Evolutionary conservation across 2,329 filamentous ascomycete genomes (phyloP).

Genomic region (Alternaria gaisen): DNA sequence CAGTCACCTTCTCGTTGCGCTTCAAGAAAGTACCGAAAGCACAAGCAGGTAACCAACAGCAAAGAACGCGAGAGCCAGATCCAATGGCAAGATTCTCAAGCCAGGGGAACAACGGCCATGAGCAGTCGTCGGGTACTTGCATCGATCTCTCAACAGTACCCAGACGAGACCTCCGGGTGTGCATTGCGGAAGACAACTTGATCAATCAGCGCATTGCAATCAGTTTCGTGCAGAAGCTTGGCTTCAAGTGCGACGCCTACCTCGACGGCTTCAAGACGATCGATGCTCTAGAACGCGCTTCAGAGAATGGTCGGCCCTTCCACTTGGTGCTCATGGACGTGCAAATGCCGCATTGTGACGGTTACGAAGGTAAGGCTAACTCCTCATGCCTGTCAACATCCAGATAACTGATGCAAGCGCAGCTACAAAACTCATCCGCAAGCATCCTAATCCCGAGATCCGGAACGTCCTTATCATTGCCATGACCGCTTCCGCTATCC

Average conservation of each 20-base stretch:
- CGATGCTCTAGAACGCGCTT: slow-evolving; percentile 79
- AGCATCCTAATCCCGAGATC: slow-evolving; percentile 78
- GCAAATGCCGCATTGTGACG: slow-evolving; percentile 93
- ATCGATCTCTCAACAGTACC: slow-evolving; percentile 72
- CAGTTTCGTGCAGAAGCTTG: slow-evolving; percentile 85
- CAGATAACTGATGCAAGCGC: slow-evolving; percentile 17
- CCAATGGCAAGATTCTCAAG: slow-evolving; percentile 66
- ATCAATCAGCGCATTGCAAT: slow-evolving; percentile 96
- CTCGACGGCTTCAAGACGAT: slow-evolving; percentile 90
- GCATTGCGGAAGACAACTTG: slow-evolving; percentile 92
- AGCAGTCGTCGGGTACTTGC: slow-evolving; percentile 46
- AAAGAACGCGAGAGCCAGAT: slow-evolving; percentile 56
- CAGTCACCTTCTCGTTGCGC: slow-evolving; percentile 79
- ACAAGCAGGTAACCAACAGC: slow-evolving; percentile 58
- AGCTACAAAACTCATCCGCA: slow-evolving; percentile 82
- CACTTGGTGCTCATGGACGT: slow-evolving; percentile 96
- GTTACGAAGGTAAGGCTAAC: slow-evolving; percentile 69
- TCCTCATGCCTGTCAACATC: background rate
- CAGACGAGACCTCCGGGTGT: slow-evolving; percentile 81
- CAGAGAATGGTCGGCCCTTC: slow-evolving; percentile 77
- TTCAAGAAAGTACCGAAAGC: slow-evolving; percentile 81
- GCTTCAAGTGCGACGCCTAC: slow-evolving; percentile 87
- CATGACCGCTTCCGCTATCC: slow-evolving; percentile 95
- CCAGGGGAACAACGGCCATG: slow-evolving; percentile 55
- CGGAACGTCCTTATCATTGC: slow-evolving; percentile 90